Percentiles rank a stretch among this genome's conserved stretches.
These are phyloP conservation scores for Clohesyomyces aquaticus DNA, from an alignment of 495 filamentous ascomycete species.

Conservation along the genomic window DNA sequence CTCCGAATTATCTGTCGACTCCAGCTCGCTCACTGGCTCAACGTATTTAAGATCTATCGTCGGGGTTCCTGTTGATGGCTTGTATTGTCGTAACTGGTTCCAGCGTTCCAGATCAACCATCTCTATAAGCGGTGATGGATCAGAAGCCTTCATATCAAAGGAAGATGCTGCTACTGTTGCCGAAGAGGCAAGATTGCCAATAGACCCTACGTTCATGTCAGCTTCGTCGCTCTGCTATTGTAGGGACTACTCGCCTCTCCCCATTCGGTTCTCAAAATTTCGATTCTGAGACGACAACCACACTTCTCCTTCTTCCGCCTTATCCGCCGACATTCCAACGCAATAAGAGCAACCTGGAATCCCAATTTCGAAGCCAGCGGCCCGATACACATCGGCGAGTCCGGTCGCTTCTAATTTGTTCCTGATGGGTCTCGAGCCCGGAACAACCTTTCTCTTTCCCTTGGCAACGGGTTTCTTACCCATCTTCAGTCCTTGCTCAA, in stretches of 20 bases:
- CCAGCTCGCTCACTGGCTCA: too few species aligned
- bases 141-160: slow-evolving; percentile 49
- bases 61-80: background rate
- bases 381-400: slow-evolving; percentile 47
- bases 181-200: slow-evolving; percentile 51
- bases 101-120: slow-evolving; percentile 41
- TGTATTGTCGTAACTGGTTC: slow-evolving; percentile 26
- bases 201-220: slow-evolving; percentile 44
- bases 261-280: slow-evolving; percentile 57
- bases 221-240: too few species aligned
- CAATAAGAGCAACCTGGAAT: slow-evolving; percentile 55
- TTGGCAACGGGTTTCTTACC: slow-evolving; percentile 41
- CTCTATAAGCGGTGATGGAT: slow-evolving; percentile 44
- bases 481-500: slow-evolving; percentile 47
- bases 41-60: slow-evolving; percentile 28
- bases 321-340: slow-evolving; percentile 53
- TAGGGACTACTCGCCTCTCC: slow-evolving; percentile 49
- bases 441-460: slow-evolving; percentile 50
- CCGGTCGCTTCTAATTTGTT: slow-evolving; percentile 46
- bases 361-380: slow-evolving; percentile 51
- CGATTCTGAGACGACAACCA: slow-evolving; percentile 56
- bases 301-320: slow-evolving; percentile 49
- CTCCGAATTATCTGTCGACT: too few species aligned
- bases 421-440: slow-evolving; percentile 50
- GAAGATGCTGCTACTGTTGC: slow-evolving; percentile 51